Base-by-base conservation (phyloP, 441 rosid species). In the Gossypium davidsonii region DNA sequence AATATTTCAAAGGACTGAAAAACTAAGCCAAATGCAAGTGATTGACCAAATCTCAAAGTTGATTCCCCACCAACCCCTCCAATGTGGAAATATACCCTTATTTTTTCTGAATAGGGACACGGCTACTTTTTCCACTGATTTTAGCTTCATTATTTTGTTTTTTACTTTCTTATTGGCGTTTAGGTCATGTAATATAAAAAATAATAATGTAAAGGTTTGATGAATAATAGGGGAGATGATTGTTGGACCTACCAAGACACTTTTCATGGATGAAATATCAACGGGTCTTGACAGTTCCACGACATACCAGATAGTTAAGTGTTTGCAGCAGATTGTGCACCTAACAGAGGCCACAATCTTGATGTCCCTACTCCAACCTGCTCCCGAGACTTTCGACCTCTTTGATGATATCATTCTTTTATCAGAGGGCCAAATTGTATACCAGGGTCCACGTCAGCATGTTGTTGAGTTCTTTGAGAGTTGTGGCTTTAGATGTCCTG, bases 211-310 rank as follows among this genome's bases (percentile, higher is more conserved):
- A 23, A 66, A 23, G 31, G 44, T 23, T 66, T 66, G 70, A 23
- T 66, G 0, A 42, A 66, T 15, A 46, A 23, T 77, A 91, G 99
- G 99, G 0, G 99, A 95, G 84, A 91, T 95, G 96, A 83, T 92
- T 11, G 99, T 95, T 17, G 97, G 99, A 1, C 99, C 99, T 3
- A 86, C 95, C 10, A 95, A 95, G 80, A 85, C 94, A 4, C 60
- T 94, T 44, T 91, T 85, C 75, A 92, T 94, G 99, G 99, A 94
- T 74, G 99, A 92, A 75, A 95, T 95, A 83, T 95, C 99, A 15
- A 95, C 98, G 0, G 99, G 97, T 14, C 85, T 95, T 14, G 99
- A 95, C 74, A 95, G 98, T 65, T 95, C 96, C 57, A 91, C 99
- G 0, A 89, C 99, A 25, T 92, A 39, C 74, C 98, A 92, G 60